Base-by-base conservation (phyloP, 352 stramenopile species). In the Phytopythium aichiense region DNA sequence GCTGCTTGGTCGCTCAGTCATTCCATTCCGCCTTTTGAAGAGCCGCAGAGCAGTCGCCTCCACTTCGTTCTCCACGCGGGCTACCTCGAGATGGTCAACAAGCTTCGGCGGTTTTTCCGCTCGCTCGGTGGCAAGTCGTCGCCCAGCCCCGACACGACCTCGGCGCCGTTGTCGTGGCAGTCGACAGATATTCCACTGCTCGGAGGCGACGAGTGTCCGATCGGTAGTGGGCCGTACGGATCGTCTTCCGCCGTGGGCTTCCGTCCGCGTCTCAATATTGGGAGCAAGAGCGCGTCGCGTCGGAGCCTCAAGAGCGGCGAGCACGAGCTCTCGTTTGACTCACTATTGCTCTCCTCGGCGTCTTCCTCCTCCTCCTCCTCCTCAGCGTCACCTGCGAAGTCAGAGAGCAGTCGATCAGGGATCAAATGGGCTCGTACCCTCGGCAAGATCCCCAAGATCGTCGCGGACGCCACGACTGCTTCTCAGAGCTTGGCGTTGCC, bases 71-170 rank as follows among this genome's bases (percentile, higher is more conserved):
- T 15, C 35, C 35, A 40, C 35, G 28, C 23, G 5, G 25, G 42
- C 7, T 8, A 22, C 23, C 8, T 9, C 16, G 2, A 15, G 53
- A 84, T 84, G 76, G 73, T 81, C 40, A 82, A 82, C 67, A 84
- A 81, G 57, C 63, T 84, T 58, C 74, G 73, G 52, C 68, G 65
- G 11, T 84, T 84, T 50, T 79, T 84, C 65, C 75, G 73, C 61
- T 70, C 71, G 28, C 65, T 84, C 45, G 68, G 68, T 31, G 73
- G 73, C 45, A 84, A 79, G 51, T 63, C 76, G 43, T 68, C 72
- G 28, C 55, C 65, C n/a, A 56, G 65, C 3, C 61, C 65, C 7
- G 62, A 58, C 2, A 15, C 18, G 22, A 56, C 46, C 45, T 35
- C 42, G 13, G 60, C 61, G 16, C 30, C 62, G 2, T 50, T 12